Base-by-base conservation (phyloP, 192 early-diverging fungal species). In the Podila horticola region DNA sequence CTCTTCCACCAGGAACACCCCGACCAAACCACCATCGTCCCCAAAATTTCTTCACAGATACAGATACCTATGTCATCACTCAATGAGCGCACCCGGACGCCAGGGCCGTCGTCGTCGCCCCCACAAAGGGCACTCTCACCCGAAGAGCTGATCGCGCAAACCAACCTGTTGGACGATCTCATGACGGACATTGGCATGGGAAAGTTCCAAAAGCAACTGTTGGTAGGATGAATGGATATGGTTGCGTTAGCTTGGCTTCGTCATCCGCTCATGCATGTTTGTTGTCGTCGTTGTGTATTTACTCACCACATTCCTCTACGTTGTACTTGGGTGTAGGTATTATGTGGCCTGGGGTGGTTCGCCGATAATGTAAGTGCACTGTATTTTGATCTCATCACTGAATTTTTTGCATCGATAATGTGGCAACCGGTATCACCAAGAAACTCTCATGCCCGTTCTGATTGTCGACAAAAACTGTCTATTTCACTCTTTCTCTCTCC, bases 301-400 rank as follows among this genome's bases (percentile, higher is more conserved):
- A 69, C 58, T 60, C 36, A 61, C 58, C 19, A 13, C 2, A 15
- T 12, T 55, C 45, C 1, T 12, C 24, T 22, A 20, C 52, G 24
- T 8, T 67, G 13, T 24, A 73, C 3, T 61, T 36, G 15, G 49
- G 59, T 33, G 38, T 34, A 89, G 83, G 86, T 90, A 13, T 84
- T 94, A 34, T 95, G 93, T 72, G 94, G 95, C 10, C 86, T 94
- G 60, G 95, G 95, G 0, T 96, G 95, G 95, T 84, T 94, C 45
- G 94, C 93, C 0, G 95, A 96, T 85, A 96, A 96, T 88, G 93
- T 94, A 86, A 90, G 86, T 72, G 72, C 79, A 71, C 29, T 29
- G 12, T n/a, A n/a, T 55, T 26, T 55, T 24, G 8, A 22, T 55
- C 52, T 55, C n/a, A 7, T 55, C 24, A 26, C 52, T 10, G 24